Conservation (phyloP, 495 filamentous ascomycete species). For the Neurospora tetrasperma region DNA sequence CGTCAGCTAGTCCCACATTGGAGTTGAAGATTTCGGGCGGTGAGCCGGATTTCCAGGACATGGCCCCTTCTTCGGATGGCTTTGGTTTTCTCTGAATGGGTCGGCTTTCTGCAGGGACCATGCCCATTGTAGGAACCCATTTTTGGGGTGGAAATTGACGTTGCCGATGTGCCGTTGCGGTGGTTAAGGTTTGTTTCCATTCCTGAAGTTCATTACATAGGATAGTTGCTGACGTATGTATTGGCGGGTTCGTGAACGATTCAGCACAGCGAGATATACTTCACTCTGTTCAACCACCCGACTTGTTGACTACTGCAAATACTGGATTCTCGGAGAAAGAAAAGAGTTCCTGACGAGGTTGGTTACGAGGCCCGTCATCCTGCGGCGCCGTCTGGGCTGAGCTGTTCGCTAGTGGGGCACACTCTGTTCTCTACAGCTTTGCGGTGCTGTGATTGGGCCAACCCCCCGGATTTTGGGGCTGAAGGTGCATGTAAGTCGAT, state of each 20-base stretch:
- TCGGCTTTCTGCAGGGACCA: not conserved
- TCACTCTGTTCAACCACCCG: not conserved
- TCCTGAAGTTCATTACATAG: not conserved
- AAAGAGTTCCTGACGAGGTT: not conserved
- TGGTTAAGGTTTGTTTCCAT: not conserved
- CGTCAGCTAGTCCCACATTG: not conserved
- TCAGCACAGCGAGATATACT: too few relatives aligned
- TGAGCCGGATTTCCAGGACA: not conserved
- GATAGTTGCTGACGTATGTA: not conserved
- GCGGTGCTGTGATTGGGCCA: not conserved
- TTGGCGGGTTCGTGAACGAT: not conserved
- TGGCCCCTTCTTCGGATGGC: not conserved
- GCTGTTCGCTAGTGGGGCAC: not conserved
- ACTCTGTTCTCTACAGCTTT: not conserved
- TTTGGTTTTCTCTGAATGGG: not conserved
- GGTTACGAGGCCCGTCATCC: not conserved
- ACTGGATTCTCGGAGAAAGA: not conserved
- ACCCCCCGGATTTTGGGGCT: not conserved
- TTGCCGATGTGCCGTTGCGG: not conserved
- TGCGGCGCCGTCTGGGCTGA: not conserved
- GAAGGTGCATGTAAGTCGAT: not conserved
- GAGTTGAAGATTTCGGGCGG: not conserved
- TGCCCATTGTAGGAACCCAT: not conserved
- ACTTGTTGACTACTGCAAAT: not conserved
- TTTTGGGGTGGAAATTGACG: not conserved